Percentiles rank a stretch among this genome's conserved stretches.
Conservation (phyloP, 1,139 yeast species). For the Geotrichum reessii region DNA sequence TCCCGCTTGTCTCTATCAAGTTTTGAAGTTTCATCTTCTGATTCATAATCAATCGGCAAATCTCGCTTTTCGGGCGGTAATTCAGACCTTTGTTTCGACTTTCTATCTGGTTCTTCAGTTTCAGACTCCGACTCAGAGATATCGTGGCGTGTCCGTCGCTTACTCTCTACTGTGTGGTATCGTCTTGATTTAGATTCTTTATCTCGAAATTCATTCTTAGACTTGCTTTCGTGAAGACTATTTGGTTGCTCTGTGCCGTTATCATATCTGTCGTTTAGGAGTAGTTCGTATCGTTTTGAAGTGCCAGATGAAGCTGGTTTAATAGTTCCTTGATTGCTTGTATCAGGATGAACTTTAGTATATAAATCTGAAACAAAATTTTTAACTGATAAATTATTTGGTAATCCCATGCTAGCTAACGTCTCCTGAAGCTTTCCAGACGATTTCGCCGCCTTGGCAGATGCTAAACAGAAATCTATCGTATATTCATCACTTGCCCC, state of each 20-base stretch:
- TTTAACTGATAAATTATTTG: conserved; percentile 22
- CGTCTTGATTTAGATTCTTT: neutral
- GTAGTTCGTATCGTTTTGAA: conserved; percentile 17
- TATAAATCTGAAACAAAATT: conserved; percentile 29
- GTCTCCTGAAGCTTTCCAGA: conserved; percentile 23
- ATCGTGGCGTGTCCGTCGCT: neutral
- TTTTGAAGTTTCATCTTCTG: conserved; percentile 20
- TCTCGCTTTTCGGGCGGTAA: neutral
- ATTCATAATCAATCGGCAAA: conserved; percentile 10
- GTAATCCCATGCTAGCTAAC: conserved; percentile 31
- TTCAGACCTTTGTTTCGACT: neutral
- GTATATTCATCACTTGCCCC: conserved; percentile 32
- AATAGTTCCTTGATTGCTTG: neutral
- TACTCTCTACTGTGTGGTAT: neutral
- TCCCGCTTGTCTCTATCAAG: conserved; percentile 27
- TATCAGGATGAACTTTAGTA: conserved; percentile 21
- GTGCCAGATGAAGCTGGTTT: neutral
- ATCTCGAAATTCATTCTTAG: neutral
- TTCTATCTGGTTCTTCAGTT: conserved; percentile 7
- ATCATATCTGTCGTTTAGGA: conserved; percentile 19
- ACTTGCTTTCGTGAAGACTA: neutral
- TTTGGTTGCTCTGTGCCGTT: neutral
- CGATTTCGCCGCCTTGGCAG: conserved; percentile 30
- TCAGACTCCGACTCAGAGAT: conserved; percentile 9
- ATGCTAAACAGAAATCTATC: conserved; percentile 31